phyloP scores from a whole-genome alignment of 495 filamentous ascomycete genomes.

The Neurospora tetraspora region DNA sequence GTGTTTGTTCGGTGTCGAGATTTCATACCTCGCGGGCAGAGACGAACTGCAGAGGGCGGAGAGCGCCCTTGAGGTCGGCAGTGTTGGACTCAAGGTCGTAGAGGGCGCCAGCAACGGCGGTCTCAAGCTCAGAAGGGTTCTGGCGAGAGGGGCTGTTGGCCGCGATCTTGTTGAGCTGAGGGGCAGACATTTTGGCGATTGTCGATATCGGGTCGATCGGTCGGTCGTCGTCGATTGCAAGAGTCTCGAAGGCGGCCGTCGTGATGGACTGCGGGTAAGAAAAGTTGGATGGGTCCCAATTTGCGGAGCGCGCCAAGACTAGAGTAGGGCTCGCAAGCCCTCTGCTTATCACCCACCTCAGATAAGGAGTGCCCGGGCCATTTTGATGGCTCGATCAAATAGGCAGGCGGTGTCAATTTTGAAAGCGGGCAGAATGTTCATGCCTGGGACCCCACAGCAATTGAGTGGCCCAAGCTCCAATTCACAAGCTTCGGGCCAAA shows the following conservation, averaged over 20 bases:
- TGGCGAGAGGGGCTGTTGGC: slow-evolving; percentile 87
- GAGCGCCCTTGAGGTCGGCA: slow-evolving; percentile 82
- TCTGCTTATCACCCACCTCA: background rate
- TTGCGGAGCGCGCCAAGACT: slow-evolving; percentile 1
- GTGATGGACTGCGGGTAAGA: slow-evolving; percentile 7
- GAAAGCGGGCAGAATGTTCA: background rate
- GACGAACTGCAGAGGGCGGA: slow-evolving; percentile 94
- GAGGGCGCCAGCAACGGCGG: slow-evolving; percentile 84
- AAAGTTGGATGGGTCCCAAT: slow-evolving; percentile 4
- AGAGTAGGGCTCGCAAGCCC: slow-evolving; percentile 28
- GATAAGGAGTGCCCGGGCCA: background rate
- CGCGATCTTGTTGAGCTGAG: slow-evolving; percentile 92
- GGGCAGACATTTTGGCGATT: slow-evolving; percentile 42
- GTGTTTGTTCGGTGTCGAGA: slow-evolving; percentile 18
- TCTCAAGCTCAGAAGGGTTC: slow-evolving; percentile 92
- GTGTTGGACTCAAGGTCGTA: slow-evolving; percentile 98
- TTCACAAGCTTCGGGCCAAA: background rate
- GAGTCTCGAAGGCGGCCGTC: slow-evolving; percentile 5
- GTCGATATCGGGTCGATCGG: slow-evolving; percentile 18
- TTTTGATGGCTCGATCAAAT: background rate
- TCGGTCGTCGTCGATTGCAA: slow-evolving; percentile 6
- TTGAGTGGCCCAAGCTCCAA: slow-evolving; percentile 5
- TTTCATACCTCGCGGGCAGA: slow-evolving; percentile 94
- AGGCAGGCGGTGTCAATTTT: slow-evolving; percentile 9
- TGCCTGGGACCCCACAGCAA: background rate